phyloP scores from a whole-genome alignment of 108 stramenopile species.

The Seminavis robusta region DNA sequence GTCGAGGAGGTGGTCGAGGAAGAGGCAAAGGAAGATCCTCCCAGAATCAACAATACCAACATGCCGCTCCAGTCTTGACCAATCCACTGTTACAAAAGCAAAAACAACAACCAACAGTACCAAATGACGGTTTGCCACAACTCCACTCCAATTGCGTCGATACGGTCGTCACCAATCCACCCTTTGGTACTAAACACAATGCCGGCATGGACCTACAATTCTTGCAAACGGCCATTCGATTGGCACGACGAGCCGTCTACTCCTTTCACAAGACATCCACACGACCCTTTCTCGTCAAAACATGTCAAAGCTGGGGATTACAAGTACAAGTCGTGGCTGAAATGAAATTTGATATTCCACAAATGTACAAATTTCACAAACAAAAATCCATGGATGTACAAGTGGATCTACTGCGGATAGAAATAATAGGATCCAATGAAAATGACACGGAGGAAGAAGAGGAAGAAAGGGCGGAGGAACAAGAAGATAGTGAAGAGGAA shows the following conservation, averaged over 20 bases:
- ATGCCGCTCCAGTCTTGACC: too few species aligned
- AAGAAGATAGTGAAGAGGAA: too few species aligned
- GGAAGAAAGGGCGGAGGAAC: neutral
- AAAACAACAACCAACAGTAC: too few species aligned
- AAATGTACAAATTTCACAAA: slow-evolving; percentile 91
- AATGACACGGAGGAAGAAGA: too few species aligned
- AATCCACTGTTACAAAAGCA: too few species aligned
- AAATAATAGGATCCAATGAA: slow-evolving; percentile 1
- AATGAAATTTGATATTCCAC: slow-evolving; percentile 93
- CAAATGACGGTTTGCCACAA: too few species aligned
- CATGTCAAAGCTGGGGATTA: slow-evolving; percentile 62
- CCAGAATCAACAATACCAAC: too few species aligned
- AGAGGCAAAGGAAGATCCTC: too few species aligned
- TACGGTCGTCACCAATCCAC: slow-evolving; percentile 85
- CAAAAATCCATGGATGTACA: slow-evolving; percentile 84
- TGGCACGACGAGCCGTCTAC: slow-evolving; percentile 85
- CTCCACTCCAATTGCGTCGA: slow-evolving; percentile 23
- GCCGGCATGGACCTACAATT: slow-evolving; percentile 86
- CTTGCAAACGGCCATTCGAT: slow-evolving; percentile 51
- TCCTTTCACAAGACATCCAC: slow-evolving; percentile 93
- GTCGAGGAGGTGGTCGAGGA: too few species aligned
- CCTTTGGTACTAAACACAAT: slow-evolving; percentile 89
- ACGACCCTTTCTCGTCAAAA: slow-evolving; percentile 67
- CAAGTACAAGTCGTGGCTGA: slow-evolving; percentile 80
- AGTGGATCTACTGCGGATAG: slow-evolving; percentile 86